Evolutionary conservation across 2,329 filamentous ascomycete species (phyloP), one percentile per base, ranked within the genome.

Genomic region (Stylonectria norvegica): DNA sequence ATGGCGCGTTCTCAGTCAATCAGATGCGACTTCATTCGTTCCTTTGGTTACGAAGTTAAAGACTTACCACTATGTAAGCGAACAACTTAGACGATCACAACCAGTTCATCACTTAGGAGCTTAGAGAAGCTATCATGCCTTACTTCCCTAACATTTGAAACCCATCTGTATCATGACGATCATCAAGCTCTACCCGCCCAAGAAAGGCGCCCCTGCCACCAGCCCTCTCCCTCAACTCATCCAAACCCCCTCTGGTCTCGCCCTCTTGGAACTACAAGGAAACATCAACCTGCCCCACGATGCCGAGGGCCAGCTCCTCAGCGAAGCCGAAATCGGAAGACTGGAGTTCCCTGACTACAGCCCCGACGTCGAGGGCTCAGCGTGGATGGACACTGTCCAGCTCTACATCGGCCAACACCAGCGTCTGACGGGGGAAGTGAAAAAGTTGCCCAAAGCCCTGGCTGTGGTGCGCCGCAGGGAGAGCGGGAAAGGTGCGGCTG

Each of bases 381-480:
- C 76, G 8, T 96, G 90, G 90, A 95, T 91, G 86, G 94, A 89
- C 66, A 76, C 80, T 23, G 89, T 91, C 19, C 87, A 95, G 59
- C 69, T 97, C 34, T 95, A 91, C 60, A 78, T 97, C 4, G 93
- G 91, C 5, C 79, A 84, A 58, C 86, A 96, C 61, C 93, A 97
- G 68, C 78, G 90, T 45, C 76, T 97, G 59, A 86, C 82, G 1
- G 93, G 93, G 4, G 89, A 97, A 64, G 82, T 95, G 34, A 95
- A 89, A 73, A 95, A 89, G 66, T 67, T 97, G 35, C 76, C 78
- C 5, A 86, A 79, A 57, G 83, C 90, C 3, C 61, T 96, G 51
- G 93, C 85, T 4, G 72, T 97, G n/a, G 73, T 97, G 17, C 76
- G 81, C 48, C 79, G 77, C 55, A 73, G 73, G 42, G 59, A 56